Base-by-base conservation (phyloP, 225 moss, liverwort and hornwort genomes). In the Bryoerythrophyllum caledonicum region DNA sequence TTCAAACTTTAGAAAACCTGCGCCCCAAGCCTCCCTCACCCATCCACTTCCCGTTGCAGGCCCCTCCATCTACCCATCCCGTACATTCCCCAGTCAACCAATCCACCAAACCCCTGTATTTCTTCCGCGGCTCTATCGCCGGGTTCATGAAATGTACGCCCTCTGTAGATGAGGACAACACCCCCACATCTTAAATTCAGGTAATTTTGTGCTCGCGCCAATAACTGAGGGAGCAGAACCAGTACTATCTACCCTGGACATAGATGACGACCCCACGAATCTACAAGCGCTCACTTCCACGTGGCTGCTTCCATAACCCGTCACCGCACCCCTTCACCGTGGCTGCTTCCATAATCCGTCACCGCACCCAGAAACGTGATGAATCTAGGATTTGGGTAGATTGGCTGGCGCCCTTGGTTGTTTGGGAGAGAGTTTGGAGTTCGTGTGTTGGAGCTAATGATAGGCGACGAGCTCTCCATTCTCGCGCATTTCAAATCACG, bases 401-500 rank as follows among this genome's bases (percentile, higher is more conserved):
- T 58, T 32, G n/a, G 1, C 1, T 13, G 23, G 23, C 58, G 25
- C 14, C 4, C 58, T 14, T 58, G 16, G 30, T 30, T 26, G 43
- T 43, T 23, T 7, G 8, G 2, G 14, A 14, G 25, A 65, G 44
- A 17, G 44, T 10, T 55, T 23, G 54, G 23, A 21, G 54, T 11
- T 55, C 7, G 52, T 19, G 54, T 55, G 23, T 21, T 55, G 15
- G 44, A 37, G 73, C 63, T 73, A 44, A 75, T 75, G 66, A 66
- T 75, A 75, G 75, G 66, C 65, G 66, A 44, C 57, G 8, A 65
- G 54, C 55, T 66, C 40, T 57, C 30, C 57, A 16, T 65, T 75
- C 66, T 32, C 66, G 28, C 75, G 28, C 75, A 75, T 75, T 75
- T 75, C 66, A 75, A 75, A 75, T 56, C 66, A 21, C 28, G 55